Evolutionary conservation across 768 basidiomycete genomes (phyloP).

Genomic region (Suillus americanus): DNA sequence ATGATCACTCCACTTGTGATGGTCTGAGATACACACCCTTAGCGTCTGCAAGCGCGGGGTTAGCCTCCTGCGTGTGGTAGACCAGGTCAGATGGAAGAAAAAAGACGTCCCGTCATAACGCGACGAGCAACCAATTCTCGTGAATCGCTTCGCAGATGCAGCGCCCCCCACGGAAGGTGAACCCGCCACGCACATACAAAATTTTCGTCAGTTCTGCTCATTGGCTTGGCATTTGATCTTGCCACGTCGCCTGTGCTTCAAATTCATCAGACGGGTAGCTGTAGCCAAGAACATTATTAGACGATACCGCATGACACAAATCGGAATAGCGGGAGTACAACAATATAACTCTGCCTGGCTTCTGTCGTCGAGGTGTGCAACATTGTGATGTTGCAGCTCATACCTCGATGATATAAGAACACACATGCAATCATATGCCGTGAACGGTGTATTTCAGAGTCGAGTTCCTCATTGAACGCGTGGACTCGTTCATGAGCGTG

Average conservation of each 20-base stretch:
- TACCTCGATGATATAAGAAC: neutral
- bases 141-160: constrained; percentile 92
- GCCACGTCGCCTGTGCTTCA: neutral
- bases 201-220: neutral
- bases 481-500: neutral
- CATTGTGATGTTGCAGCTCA: neutral
- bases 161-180: constrained; percentile 96
- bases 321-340: too few relatives aligned
- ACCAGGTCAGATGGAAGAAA: neutral
- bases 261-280: neutral
- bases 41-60: constrained; percentile 82
- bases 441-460: neutral
- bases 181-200: constrained; percentile 79
- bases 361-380: neutral
- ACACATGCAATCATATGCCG: neutral
- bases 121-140: constrained; percentile 93
- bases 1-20: constrained; percentile 84
- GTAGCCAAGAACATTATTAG: too few relatives aligned
- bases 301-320: too few relatives aligned
- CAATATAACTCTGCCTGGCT: too few relatives aligned
- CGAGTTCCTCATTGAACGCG: neutral
- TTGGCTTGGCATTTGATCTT: constrained; percentile 10
- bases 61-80: constrained; percentile 71
- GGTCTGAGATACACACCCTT: constrained; percentile 74
- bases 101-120: too few relatives aligned